These are phyloP conservation scores for Macrocystidia cucumis DNA, from an alignment of 1,284 basidiomycete genomes.

Conservation along the genomic window DNA sequence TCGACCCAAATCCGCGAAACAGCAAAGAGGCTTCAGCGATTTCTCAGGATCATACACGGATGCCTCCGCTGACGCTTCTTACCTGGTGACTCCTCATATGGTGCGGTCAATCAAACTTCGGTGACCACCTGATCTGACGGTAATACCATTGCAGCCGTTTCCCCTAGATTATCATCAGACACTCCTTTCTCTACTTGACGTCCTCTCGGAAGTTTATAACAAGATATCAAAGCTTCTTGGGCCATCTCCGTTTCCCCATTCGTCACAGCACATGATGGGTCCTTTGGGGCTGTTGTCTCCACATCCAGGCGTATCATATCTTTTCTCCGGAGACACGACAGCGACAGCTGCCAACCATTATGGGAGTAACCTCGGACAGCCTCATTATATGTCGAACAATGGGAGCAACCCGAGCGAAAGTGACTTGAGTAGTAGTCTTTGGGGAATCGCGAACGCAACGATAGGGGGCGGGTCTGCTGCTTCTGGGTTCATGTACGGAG, in stretches of 20 bases:
- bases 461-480: constrained; percentile 14
- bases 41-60: constrained; percentile 56
- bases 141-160: constrained; percentile 52
- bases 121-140: constrained; percentile 5
- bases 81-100: constrained; percentile 70
- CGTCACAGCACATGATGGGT: constrained; percentile 67
- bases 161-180: constrained; percentile 82
- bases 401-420: constrained; percentile 14
- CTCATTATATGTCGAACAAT: constrained; percentile 11
- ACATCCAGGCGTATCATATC: constrained; percentile 74
- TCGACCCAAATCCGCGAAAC: constrained; percentile 39
- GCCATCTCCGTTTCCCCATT: constrained; percentile 61
- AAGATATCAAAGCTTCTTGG: constrained; percentile 76
- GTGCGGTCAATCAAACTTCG: constrained; percentile 29
- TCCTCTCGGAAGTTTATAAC: constrained; percentile 81
- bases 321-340: constrained; percentile 42
- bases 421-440: constrained; percentile 48
- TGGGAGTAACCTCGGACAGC: constrained; percentile 14
- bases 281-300: constrained; percentile 65
- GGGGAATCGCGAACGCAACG: constrained; percentile 60
- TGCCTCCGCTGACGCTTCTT: constrained; percentile 51
- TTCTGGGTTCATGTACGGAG: constrained; percentile 25
- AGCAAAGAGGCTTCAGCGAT: constrained; percentile 44
- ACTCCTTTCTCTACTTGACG: constrained; percentile 77
- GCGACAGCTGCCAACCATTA: constrained; percentile 10